phyloP scores from a whole-genome alignment of 2,329 filamentous ascomycete species.

The Colletotrichum incanum region DNA sequence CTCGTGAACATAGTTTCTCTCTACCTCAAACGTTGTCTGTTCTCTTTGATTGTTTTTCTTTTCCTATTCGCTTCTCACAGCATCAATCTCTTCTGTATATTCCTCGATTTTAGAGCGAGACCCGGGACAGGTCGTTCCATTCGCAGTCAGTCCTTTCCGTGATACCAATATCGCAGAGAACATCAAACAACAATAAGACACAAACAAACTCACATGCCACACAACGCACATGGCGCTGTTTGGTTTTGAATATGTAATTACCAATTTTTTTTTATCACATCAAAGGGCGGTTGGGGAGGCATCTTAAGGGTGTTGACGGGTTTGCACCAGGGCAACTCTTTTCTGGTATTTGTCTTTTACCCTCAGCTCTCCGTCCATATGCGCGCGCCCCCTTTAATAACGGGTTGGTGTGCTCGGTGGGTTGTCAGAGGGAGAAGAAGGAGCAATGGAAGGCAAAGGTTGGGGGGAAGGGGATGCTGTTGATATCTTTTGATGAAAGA shows the following conservation, averaged over 20 bases:
- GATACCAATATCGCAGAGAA: constrained; percentile 44
- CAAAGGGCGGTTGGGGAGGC: constrained; percentile 20
- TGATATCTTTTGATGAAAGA: constrained; percentile 19
- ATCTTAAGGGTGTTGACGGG: constrained; percentile 6
- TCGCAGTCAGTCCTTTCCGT: constrained; percentile 44
- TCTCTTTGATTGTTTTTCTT: constrained; percentile 6
- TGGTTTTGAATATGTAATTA: constrained; percentile 42
- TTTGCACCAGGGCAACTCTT: constrained; percentile 1
- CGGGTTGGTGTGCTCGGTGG: background rate
- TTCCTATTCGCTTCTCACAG: constrained; percentile 12
- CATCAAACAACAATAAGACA: constrained; percentile 19
- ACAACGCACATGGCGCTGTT: constrained; percentile 11
- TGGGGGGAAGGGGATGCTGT: background rate
- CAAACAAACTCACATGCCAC: constrained; percentile 11
- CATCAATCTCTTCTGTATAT: constrained; percentile 44
- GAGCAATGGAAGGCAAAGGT: background rate
- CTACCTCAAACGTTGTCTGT: constrained; percentile 6
- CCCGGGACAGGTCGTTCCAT: constrained; percentile 45
- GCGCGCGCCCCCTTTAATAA: background rate
- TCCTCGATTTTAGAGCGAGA: constrained; percentile 41
- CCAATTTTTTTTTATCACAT: constrained; percentile 28
- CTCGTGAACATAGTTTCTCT: constrained; percentile 41
- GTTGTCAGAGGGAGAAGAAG: constrained; percentile 3
- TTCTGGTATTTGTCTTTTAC: constrained; percentile 5
- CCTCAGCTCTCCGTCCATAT: background rate